Evolutionary conservation across 148 eudicot genomes (phyloP), one percentile per base, ranked within the genome.

Genomic region (Rhododendron molle): DNA sequence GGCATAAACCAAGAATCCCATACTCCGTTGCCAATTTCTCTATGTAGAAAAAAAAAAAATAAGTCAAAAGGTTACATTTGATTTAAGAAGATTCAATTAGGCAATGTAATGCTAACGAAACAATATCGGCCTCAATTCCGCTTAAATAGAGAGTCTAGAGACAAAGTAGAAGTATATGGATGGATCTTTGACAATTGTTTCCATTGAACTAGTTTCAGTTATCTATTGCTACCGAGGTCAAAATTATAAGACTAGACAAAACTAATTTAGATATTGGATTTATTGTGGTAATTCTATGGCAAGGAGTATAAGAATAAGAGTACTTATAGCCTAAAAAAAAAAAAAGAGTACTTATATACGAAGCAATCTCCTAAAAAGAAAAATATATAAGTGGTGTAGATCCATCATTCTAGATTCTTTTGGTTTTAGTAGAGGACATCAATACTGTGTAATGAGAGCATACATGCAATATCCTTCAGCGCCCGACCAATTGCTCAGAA

Each of bases 1-100:
- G 95, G 91, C 95, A 91, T 91, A 67, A 92, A 89, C 93, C 93
- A 91, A 36, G 95, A 91, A 87, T 90, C 93, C 91, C 91, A 73
- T 30, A 82, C 87, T 77, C 93, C 95, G 85, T 93, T 60, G 82
- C 93, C 94, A 82, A 92, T 91, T 91, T 91, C 94, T 77, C 94
- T 92, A 67, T 47, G 76, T 23, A 26, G 58, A 32, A 36, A 6
- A 62, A 81, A 36, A 5, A 5, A 62, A 81, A 38, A 6, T 2
- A 83, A 80, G 80, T 54, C 12, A 76, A 86, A 86, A 82, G 43
- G 76, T 54, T 30, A 26, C 36, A 15, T 47, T 20, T 32, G 77
- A 58, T 62, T 36, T 34, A 81, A 50, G 67, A 52, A 23, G 32
- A 83, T 67, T 65, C 26, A 67, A 32, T 13, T 83, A 30, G 84